Base-by-base conservation (phyloP, 306 rosid species). In the Prinsepia uniflora region DNA sequence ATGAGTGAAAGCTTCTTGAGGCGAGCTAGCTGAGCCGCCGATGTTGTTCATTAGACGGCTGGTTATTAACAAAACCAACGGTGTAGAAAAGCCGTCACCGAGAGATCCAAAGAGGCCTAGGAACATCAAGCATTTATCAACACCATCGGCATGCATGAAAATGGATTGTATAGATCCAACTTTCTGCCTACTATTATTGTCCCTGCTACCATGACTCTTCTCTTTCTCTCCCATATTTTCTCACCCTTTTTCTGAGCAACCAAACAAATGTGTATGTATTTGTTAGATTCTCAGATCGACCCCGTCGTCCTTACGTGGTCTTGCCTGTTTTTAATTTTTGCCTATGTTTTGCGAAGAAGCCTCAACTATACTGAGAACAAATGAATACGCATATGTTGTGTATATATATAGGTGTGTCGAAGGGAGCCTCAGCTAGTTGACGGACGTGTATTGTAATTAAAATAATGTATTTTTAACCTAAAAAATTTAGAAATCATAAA, bases 121-220 rank as follows among this genome's bases (percentile, higher is more conserved):
- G 40, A 24, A 15, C 97, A 92, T 92, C 65, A 82, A 60, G 54
- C 79, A 76, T 68, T 58, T 74, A 41, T 92, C 97, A 13, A 40
- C 62, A 41, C 73, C 50, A 82, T 91, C 97, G 15, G 96, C 96
- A 64, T 91, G 96, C 87, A 82, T 83, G 88, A 91, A 86, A 79
- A 91, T 84, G 59, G 91, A 86, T 42, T 79, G 14, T 8, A 91
- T 10, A 19, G 89, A 82, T 36, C 89, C 84, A 44, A 47, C 78
- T 48, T 72, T 81, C 75, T 60, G 83, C 69, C 69, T 46, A 8
- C 39, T 60, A 9, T 22, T 53, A 15, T 18, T 60, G 12, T 43
- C 61, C 11, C 11, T 22, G n/a, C 13, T 45, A 17, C 19, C 43
- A 7, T 11, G 48, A 5, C 41, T 63, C 42, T 70, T 55, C 15